Percentiles rank a stretch among this genome's conserved stretches.
Conservation (phyloP, 2,329 filamentous ascomycete genomes). For the Orbilia oligospora region DNA sequence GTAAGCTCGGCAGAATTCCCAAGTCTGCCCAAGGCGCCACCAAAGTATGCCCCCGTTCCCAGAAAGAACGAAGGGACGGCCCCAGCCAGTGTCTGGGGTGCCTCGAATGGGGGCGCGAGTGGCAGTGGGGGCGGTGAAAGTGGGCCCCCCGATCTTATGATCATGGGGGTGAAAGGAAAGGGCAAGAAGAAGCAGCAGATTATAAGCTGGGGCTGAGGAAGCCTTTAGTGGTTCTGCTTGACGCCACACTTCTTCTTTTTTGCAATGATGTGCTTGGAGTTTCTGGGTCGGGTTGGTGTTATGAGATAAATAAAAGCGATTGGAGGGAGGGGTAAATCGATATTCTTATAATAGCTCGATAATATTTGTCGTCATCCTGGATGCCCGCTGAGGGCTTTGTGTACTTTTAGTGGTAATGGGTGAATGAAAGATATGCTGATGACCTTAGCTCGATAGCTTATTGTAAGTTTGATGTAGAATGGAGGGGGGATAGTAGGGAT, state of each 20-base stretch:
- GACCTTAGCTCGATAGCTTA: neutral
- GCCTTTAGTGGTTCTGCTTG: neutral
- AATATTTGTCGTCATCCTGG: neutral
- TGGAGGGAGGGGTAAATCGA: neutral
- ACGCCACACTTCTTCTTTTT: neutral
- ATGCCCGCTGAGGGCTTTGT: neutral
- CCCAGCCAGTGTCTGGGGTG: constrained; percentile 64
- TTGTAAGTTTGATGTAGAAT: neutral
- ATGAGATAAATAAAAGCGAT: constrained; percentile 8
- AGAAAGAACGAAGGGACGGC: constrained; percentile 60
- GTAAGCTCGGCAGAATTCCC: constrained; percentile 66
- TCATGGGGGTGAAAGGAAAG: constrained; percentile 65
- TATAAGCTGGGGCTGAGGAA: constrained; percentile 67
- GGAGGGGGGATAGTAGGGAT: no score
- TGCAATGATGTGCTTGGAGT: constrained; percentile 7
- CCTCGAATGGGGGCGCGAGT: constrained; percentile 54
- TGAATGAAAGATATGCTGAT: neutral
- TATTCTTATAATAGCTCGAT: constrained; percentile 1
- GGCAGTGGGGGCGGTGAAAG: constrained; percentile 62
- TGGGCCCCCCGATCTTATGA: constrained; percentile 39
- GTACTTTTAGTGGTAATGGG: neutral
- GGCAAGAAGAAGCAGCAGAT: constrained; percentile 67
- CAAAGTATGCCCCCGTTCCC: constrained; percentile 59
- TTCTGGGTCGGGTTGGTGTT: neutral
- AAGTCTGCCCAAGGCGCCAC: constrained; percentile 67